Base-by-base conservation (phyloP, 352 stramenopile species). In the Globisporangium spiculum region DNA sequence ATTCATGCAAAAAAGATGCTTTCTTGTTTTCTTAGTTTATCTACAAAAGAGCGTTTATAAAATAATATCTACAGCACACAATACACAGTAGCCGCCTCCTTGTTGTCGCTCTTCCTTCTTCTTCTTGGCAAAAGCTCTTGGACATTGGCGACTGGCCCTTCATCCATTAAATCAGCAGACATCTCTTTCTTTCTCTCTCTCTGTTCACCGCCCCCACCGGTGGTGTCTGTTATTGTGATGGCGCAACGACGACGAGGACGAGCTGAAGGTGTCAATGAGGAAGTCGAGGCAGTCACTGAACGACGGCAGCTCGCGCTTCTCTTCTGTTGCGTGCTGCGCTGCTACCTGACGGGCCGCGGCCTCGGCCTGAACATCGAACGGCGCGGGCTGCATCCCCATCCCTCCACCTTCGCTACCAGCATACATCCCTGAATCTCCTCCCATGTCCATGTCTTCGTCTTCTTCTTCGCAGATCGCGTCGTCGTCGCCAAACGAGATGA, bases 231-330 rank as follows among this genome's bases (percentile, higher is more conserved):
- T 56, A n/a, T 27, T 64, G 57, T 27, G 59, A 8, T 32, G 46
- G 30, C 60, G 60, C 20, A 46, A 50, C 18, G 57, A 50, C 6
- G 60, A 53, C 18, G 57, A 63, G 6, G 32, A 63, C 18, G 57
- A 38, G 48, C 61, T 60, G 22, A 68, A 68, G 4, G n/a, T n/a
- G 27, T 70, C 65, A 24, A 70, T 70, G 46, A 70, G 50, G 53
- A 66, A 70, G 59, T 70, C 65, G 18, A 70, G 34, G 26, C 56
- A 70, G 18, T 66, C 57, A 9, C 60, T 56, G 46, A 70, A 66
- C 57, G 65, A 66, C 41, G 65, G 65, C 50, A 70, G 20, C 14
- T 70, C 65, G 24, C 24, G 24, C 14, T 69, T 61, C n/a, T 63
- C 27, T 0, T 60, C 9, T 32, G 36, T 4, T 32, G 16, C 26